Percentiles rank a stretch among this genome's conserved stretches.
These are phyloP conservation scores for Paracoccidioides lutzii DNA, from an alignment of 2,329 filamentous ascomycete genomes.

Conservation along the genomic window DNA sequence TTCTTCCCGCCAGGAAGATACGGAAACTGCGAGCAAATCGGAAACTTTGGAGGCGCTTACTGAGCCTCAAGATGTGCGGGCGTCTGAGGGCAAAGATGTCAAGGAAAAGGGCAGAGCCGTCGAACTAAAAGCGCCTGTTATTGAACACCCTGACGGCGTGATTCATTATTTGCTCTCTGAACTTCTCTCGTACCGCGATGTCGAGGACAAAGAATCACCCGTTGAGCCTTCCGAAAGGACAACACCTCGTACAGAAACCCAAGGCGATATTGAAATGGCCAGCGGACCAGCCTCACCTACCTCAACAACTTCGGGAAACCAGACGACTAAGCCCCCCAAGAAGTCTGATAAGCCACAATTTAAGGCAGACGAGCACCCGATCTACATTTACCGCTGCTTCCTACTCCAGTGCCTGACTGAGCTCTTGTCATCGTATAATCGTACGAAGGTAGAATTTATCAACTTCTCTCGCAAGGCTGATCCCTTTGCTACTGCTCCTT, in stretches of 20 bases:
- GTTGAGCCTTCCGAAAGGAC: constrained; percentile 5
- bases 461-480: constrained; percentile 93
- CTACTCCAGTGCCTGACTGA: constrained; percentile 84
- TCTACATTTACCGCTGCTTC: constrained; percentile 94
- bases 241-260: constrained; percentile 21
- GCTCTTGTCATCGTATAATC: constrained; percentile 78
- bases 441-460: constrained; percentile 96
- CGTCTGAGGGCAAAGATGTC: constrained; percentile 8
- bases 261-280: constrained; percentile 40
- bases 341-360: constrained; percentile 62
- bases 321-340: constrained; percentile 29
- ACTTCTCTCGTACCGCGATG: constrained; percentile 79
- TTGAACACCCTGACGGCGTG: constrained; percentile 88
- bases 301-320: constrained; percentile 17
- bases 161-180: constrained; percentile 91
- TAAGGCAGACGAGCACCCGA: constrained; percentile 85
- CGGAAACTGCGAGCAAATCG: constrained; percentile 21
- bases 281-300: constrained; percentile 26
- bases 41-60: constrained; percentile 15
- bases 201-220: constrained; percentile 63
- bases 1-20: constrained; percentile 11
- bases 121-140: constrained; percentile 68
- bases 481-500: constrained; percentile 69
- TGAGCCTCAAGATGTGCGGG: constrained; percentile 7
- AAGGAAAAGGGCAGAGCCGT: constrained; percentile 40